These are phyloP conservation scores for Warburgia ugandensis DNA, from an alignment of 164 flowering plant genomes.

Conservation along the genomic window DNA sequence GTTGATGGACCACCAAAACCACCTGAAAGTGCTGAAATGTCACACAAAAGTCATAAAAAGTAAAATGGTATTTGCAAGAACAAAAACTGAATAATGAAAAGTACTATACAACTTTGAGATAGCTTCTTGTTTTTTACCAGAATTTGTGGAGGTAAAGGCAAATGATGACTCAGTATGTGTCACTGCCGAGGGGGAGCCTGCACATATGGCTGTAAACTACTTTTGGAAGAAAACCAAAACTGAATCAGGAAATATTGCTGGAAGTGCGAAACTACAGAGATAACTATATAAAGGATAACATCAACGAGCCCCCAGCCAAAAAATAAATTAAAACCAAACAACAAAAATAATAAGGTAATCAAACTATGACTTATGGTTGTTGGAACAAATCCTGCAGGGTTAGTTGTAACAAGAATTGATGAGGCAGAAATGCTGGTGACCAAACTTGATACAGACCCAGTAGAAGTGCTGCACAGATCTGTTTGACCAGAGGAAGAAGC, in stretches of 20 bases:
- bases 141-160: slow-evolving; percentile 24
- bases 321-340: neutral
- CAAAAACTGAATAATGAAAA: slow-evolving; percentile 14
- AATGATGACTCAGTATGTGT: slow-evolving; percentile 45
- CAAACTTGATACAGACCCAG: slow-evolving; percentile 45
- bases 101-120: too few relatives aligned
- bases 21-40: neutral
- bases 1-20: neutral
- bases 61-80: neutral
- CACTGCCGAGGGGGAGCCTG: slow-evolving; percentile 1
- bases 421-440: slow-evolving; percentile 44
- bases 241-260: neutral
- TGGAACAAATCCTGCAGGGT: slow-evolving; percentile 38
- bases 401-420: slow-evolving; percentile 28
- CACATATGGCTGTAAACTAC: slow-evolving; percentile 35
- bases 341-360: neutral
- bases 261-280: neutral
- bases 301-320: neutral
- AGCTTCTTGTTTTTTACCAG: too few relatives aligned
- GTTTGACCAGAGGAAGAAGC: slow-evolving; percentile 21
- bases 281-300: neutral
- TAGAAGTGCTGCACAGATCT: slow-evolving; percentile 35
- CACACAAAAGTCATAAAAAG: too few relatives aligned
- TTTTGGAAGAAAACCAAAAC: slow-evolving; percentile 37
- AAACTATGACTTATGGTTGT: slow-evolving; percentile 45